Evolutionary conservation across 495 filamentous ascomycete genomes (phyloP).

Genomic region (Penicillium dipodomyicola): DNA sequence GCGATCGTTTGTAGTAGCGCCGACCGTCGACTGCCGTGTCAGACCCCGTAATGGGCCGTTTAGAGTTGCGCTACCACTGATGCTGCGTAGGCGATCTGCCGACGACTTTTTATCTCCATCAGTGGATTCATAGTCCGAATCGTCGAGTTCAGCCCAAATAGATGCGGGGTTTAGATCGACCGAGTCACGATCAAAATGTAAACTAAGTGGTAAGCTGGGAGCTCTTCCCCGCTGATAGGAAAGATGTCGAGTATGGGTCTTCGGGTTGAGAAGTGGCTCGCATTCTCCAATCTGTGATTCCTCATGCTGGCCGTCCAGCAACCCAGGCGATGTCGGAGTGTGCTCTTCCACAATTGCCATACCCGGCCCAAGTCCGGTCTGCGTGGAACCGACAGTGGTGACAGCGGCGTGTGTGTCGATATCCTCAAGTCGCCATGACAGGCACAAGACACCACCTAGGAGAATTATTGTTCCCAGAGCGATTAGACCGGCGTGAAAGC

Average conservation of each 20-base stretch:
- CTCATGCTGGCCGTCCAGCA: conserved; percentile 31
- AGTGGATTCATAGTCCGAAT: conserved; percentile 37
- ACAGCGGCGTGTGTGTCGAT: conserved; percentile 56
- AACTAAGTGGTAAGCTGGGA: conserved; percentile 39
- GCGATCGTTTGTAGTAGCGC: conserved; percentile 25
- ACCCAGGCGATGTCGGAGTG: conserved; percentile 20
- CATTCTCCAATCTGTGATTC: conserved; percentile 37
- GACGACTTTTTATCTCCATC: conserved; percentile 18
- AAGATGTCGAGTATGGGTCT: conserved; percentile 17
- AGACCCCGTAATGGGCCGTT: conserved; percentile 23
- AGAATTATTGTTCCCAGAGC: conserved; percentile 83
- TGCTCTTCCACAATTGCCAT: conserved; percentile 46
- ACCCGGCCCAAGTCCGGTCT: conserved; percentile 44
- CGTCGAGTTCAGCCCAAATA: conserved; percentile 53
- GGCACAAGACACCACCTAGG: conserved; percentile 80
- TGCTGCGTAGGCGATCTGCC: conserved; percentile 29
- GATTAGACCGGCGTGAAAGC: conserved; percentile 78
- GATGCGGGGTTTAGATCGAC: conserved; percentile 44
- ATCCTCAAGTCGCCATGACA: conserved; percentile 89
- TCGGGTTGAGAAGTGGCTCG: conserved; percentile 37
- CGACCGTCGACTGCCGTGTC: conserved; percentile 28
- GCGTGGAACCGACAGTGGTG: conserved; percentile 36
- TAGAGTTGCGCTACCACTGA: conserved; percentile 25
- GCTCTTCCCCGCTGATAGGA: conserved; percentile 32
- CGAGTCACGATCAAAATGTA: conserved; percentile 28